Evolutionary conservation across 257 asterid genomes (phyloP).

Genomic region (Solanum etuberosum): DNA sequence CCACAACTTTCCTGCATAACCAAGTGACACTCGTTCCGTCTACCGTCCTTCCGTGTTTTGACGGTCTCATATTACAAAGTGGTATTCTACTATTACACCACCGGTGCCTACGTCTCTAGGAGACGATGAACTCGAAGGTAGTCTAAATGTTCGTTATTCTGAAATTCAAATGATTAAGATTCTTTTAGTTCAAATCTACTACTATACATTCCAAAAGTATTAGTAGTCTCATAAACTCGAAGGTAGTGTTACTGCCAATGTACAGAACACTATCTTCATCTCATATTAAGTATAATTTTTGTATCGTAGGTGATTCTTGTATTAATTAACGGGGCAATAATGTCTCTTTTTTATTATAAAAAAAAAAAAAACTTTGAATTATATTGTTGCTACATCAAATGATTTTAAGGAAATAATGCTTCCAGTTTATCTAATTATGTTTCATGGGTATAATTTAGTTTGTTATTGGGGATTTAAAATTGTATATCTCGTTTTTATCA

Average conservation of each 20-base stretch:
- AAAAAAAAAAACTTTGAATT: background rate
- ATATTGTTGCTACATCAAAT: background rate
- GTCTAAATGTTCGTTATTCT: too few species aligned
- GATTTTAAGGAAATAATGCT: too few species aligned
- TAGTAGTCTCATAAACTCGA: background rate
- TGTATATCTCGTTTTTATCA: too few species aligned
- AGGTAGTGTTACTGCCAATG: background rate
- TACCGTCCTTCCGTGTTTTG: constrained; percentile 14
- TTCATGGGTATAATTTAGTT: too few species aligned
- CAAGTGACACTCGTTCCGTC: constrained; percentile 37
- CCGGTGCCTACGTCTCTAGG: background rate
- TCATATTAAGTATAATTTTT: background rate
- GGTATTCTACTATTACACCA: background rate
- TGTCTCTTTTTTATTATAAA: background rate
- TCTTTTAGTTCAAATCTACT: background rate
- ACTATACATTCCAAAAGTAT: background rate
- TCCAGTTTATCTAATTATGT: too few species aligned
- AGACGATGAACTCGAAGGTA: too few species aligned
- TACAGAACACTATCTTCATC: background rate
- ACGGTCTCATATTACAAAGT: constrained; percentile 13
- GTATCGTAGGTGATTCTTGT: background rate
- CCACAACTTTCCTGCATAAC: constrained; percentile 5
- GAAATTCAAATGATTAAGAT: too few species aligned
- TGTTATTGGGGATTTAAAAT: too few species aligned
- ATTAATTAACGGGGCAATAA: background rate